phyloP scores from a whole-genome alignment of 2,329 filamentous ascomycete species.

The Neobulgaria alba region DNA sequence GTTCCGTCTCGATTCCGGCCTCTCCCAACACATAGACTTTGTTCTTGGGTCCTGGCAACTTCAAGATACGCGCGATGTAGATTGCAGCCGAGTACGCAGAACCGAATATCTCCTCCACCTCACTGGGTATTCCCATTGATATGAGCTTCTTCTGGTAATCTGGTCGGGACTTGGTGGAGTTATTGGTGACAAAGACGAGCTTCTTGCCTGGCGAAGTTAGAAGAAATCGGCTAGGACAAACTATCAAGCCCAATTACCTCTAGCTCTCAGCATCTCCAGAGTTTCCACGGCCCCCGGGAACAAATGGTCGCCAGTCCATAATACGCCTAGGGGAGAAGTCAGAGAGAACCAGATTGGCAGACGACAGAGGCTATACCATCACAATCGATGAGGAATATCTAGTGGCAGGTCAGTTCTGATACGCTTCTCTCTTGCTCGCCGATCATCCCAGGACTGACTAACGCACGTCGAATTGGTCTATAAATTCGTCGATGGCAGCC shows the following conservation, averaged over 20 bases:
- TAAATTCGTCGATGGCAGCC: constrained; percentile 68
- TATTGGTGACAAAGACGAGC: constrained; percentile 95
- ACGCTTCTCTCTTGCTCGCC: too few species aligned
- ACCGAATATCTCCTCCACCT: constrained; percentile 86
- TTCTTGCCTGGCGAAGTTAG: constrained; percentile 59
- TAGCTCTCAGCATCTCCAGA: constrained; percentile 69
- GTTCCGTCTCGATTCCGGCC: constrained; percentile 81
- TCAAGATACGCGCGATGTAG: constrained; percentile 89
- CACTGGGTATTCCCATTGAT: constrained; percentile 67
- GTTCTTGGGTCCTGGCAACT: constrained; percentile 68
- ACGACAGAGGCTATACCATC: constrained; percentile 58
- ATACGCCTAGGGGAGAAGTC: constrained; percentile 54
- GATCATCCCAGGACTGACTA: constrained; percentile 20
- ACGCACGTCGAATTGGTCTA: constrained; percentile 87
- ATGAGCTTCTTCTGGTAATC: constrained; percentile 93
- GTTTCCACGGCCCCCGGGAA: constrained; percentile 83
- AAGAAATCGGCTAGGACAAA: neutral
- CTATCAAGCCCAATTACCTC: too few species aligned
- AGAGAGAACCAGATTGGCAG: constrained; percentile 13
- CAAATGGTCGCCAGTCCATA: constrained; percentile 91
- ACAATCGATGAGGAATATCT: constrained; percentile 94
- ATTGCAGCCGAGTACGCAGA: constrained; percentile 87
- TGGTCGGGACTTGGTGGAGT: constrained; percentile 89
- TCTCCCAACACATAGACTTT: constrained; percentile 95
- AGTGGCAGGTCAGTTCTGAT: constrained; percentile 16